These are phyloP conservation scores for Mercurialis annua DNA, from an alignment of 345 rosid genomes.

Conservation along the genomic window DNA sequence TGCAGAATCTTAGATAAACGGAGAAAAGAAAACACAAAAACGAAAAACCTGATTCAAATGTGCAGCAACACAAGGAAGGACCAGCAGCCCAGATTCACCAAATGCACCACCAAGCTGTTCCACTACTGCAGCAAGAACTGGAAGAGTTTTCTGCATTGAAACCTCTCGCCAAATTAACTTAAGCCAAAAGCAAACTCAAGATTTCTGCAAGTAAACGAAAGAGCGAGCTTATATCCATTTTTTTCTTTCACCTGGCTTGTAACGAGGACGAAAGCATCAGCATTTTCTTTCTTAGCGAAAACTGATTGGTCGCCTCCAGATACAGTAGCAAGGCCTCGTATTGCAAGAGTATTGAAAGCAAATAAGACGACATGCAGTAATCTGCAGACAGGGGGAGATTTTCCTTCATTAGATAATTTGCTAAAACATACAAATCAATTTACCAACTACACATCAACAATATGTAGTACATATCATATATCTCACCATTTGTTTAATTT, in stretches of 20 bases:
- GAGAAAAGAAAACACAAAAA: neutral
- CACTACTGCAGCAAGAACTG: constrained; percentile 84
- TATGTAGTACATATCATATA: too few relatives aligned
- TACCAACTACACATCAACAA: neutral
- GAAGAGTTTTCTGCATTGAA: constrained; percentile 74
- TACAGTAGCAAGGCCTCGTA: constrained; percentile 49
- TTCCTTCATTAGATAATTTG: constrained; percentile 18
- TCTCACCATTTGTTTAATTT: neutral
- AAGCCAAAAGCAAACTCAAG: neutral
- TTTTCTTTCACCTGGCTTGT: constrained; percentile 66
- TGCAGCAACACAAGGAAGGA: constrained; percentile 94
- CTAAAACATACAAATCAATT: neutral
- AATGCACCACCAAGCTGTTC: constrained; percentile 80
- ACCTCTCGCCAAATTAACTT: neutral
- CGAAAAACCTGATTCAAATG: constrained; percentile 66
- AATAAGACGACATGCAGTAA: constrained; percentile 61
- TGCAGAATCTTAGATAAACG: neutral
- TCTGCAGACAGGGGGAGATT: constrained; percentile 36
- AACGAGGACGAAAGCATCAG: constrained; percentile 58
- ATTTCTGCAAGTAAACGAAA: neutral
- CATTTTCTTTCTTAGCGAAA: constrained; percentile 63
- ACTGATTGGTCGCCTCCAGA: constrained; percentile 47
- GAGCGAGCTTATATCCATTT: neutral
- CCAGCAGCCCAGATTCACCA: constrained; percentile 82
- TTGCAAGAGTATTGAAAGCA: constrained; percentile 53